These are phyloP conservation scores for Pleurotus tuoliensis DNA, from an alignment of 768 basidiomycete species.

Conservation along the genomic window DNA sequence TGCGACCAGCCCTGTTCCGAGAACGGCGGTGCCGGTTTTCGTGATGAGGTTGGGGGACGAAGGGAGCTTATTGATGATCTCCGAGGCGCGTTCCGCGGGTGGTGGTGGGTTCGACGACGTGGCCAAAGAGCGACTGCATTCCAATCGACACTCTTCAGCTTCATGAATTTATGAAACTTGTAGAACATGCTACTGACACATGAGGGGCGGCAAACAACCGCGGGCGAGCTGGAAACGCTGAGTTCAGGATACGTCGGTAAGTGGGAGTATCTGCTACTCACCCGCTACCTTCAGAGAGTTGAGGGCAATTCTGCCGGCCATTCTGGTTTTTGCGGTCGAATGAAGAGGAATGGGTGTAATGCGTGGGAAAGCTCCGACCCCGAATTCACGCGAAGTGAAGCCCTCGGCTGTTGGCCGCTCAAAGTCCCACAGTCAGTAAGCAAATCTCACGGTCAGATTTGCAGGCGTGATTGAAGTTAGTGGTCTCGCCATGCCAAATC, in stretches of 20 bases:
- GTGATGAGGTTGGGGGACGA: conserved; percentile 85
- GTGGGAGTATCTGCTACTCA: conserved; percentile 21
- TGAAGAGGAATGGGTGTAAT: conserved; percentile 15
- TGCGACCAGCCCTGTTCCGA: conserved; percentile 85
- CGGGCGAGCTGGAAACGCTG: conserved; percentile 42
- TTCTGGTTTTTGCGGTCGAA: conserved; percentile 26
- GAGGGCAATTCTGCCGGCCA: conserved; percentile 73
- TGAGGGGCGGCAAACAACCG: conserved; percentile 45
- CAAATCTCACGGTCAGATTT: no score
- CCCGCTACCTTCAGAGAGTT: conserved; percentile 61
- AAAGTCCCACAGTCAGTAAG: no score
- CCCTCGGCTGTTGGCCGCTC: no score
- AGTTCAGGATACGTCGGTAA: not conserved
- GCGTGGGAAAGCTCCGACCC: conserved; percentile 8
- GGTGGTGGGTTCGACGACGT: conserved; percentile 61
- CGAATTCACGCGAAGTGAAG: conserved; percentile 7
- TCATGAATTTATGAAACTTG: conserved; percentile 8
- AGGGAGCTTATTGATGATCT: conserved; percentile 85
- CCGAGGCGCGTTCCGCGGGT: conserved; percentile 82
- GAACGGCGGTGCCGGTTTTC: conserved; percentile 90
- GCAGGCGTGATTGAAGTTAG: no score
- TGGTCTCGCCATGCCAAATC: no score
- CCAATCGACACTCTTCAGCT: conserved; percentile 7
- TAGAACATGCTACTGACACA: conserved; percentile 34
- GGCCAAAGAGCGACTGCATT: conserved; percentile 61